Evolutionary conservation across 768 basidiomycete genomes (phyloP), one percentile per base, ranked within the genome.

Genomic region (Tremella mesenterica): DNA sequence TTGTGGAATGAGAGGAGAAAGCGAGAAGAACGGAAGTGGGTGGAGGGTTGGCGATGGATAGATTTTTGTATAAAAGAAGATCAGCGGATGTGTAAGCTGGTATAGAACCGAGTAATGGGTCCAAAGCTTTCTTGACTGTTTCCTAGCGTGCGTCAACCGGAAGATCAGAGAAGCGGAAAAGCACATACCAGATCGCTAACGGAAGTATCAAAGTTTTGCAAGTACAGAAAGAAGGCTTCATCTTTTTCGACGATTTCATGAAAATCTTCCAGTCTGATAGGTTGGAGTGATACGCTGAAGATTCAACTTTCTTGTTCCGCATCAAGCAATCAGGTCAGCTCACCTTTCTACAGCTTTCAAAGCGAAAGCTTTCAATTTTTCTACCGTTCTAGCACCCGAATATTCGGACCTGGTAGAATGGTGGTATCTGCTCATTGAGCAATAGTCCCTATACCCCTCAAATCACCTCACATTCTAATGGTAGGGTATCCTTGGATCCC

Each of bases 401-500:
- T 93, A 93, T 55, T 93, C 90, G 0, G 81, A 81, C 67, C 77
- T 80, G 2, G 76, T 73, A 2, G 78, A 83, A 7, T 80, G 78
- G 29, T 75, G 69, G 59, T 74, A 76, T 48, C 77, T 77, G 57
- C 0, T 31, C 12, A 25, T 20, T n/a, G 3, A 33, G 51, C 43
- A 55, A 21, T 23, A 16, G 13, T 38, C 14, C 18, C 21, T 9
- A 28, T 23, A 26, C 0, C n/a, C 44, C 5, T 21, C 9, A 48
- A 25, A 34, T 14, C 13, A 8, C 79, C 78, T 25, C 81, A 86
- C 77, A 85, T 85, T 38, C 81, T 74, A 36, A 97, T 75, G 45
- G 85, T 87, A 0, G 93, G 93, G 72, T 87, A 99, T 1, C 88
- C 90, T 26, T 78, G 69, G 16, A 99, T 79, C 2, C 77, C 79